Evolutionary conservation across 2,329 filamentous ascomycete genomes (phyloP).

Genomic region (Ophiostoma pallidulum): DNA sequence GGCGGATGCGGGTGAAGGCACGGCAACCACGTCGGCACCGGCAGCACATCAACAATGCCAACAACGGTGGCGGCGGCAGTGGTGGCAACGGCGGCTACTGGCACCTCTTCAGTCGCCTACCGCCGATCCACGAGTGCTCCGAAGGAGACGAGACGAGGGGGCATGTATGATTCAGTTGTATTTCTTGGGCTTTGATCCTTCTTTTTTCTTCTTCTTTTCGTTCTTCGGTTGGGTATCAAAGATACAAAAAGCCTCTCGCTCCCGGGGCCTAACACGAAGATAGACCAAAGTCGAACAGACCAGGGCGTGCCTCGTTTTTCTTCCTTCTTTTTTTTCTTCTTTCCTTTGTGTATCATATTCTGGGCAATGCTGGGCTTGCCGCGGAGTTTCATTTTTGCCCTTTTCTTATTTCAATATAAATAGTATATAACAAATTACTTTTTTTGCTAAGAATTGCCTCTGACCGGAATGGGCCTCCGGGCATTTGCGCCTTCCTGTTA

Average conservation of each 20-base stretch:
- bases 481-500: too few relatives aligned
- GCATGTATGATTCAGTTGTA: slow-evolving; percentile 1
- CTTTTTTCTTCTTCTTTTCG: not conserved
- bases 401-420: too few relatives aligned
- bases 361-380: too few relatives aligned
- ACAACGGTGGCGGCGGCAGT: too few relatives aligned
- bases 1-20: not conserved
- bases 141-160: not conserved
- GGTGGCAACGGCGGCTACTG: not conserved
- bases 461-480: too few relatives aligned
- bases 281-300: too few relatives aligned
- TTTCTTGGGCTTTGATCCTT: not conserved
- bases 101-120: not conserved
- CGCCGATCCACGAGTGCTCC: slow-evolving; percentile 1
- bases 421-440: too few relatives aligned
- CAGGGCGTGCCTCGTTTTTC: not conserved
- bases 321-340: not conserved
- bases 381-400: not conserved
- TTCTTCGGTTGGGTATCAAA: not conserved
- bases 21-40: not conserved
- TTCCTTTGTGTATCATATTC: not conserved
- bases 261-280: too few relatives aligned
- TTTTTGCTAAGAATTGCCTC: too few relatives aligned
- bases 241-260: too few relatives aligned
- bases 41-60: too few relatives aligned